Conservation (phyloP, 2,329 filamentous ascomycete species). For the Cladosporium velox region DNA sequence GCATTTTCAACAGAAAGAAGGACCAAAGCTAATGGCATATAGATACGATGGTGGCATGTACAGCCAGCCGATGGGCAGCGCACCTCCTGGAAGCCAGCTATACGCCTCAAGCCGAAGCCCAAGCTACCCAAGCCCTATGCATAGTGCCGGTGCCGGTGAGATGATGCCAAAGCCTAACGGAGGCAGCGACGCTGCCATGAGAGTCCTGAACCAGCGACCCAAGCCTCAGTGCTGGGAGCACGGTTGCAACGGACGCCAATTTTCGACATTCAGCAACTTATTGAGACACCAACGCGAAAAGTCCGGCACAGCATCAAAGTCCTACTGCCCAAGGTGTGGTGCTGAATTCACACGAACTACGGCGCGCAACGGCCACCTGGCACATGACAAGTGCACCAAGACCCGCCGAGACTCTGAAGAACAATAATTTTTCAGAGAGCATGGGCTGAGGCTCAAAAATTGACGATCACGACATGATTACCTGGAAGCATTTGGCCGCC, state of each 20-base stretch:
- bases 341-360: conserved; percentile 89
- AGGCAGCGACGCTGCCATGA: conserved; percentile 32
- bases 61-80: conserved; percentile 31
- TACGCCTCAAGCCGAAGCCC: conserved; percentile 26
- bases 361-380: conserved; percentile 82
- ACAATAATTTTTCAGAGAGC: conserved; percentile 20
- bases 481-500: background rate
- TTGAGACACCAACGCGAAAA: conserved; percentile 92
- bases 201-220: conserved; percentile 52
- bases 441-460: background rate
- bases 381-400: conserved; percentile 87
- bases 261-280: conserved; percentile 95
- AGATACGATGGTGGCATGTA: conserved; percentile 37
- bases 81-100: conserved; percentile 30
- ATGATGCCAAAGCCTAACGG: conserved; percentile 26
- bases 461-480: conserved; percentile 3
- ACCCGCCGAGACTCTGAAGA: conserved; percentile 56
- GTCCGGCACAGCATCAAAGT: conserved; percentile 85
- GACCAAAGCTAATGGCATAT: background rate
- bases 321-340: conserved; percentile 85
- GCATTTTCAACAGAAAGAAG: background rate
- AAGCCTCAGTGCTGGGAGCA: conserved; percentile 98
- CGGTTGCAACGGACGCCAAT: conserved; percentile 91
- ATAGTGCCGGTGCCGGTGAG: conserved; percentile 29
- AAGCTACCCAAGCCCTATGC: conserved; percentile 32